Evolutionary conservation across 2,329 filamentous ascomycete genomes (phyloP).

Genomic region (Anisogramma anomala): DNA sequence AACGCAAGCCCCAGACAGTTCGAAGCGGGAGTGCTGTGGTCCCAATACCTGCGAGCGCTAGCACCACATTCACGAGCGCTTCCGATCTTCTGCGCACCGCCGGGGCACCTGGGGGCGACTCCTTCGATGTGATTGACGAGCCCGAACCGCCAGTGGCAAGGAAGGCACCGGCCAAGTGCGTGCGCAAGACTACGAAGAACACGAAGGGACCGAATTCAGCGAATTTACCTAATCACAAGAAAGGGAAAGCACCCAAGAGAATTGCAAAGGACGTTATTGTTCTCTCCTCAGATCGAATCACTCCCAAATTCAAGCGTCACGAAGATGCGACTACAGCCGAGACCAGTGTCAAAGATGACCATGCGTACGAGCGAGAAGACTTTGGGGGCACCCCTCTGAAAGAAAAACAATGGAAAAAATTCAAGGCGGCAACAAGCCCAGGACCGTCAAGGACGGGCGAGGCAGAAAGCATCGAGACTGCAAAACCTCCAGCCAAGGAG

Average conservation of each 20-base stretch:
- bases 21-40: conserved; percentile 27
- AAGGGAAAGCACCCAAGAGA: conserved; percentile 3
- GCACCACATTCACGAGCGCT: conserved; percentile 31
- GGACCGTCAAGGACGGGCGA: not conserved
- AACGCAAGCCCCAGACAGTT: conserved; percentile 24
- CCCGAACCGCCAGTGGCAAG: not conserved
- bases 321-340: not conserved
- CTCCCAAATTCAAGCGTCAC: conserved; percentile 1
- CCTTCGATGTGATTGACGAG: conserved; percentile 7
- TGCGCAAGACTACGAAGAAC: not conserved
- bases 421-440: conserved; percentile 14
- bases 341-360: conserved; percentile 11
- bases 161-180: not conserved
- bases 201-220: conserved; percentile 2
- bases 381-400: conserved; percentile 13
- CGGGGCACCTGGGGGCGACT: conserved; percentile 15
- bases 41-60: conserved; percentile 26
- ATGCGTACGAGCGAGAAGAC: conserved; percentile 1
- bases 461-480: not conserved
- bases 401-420: conserved; percentile 29
- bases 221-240: not conserved
- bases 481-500: conserved; percentile 19
- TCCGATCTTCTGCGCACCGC: conserved; percentile 26
- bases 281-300: conserved; percentile 11
- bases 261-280: conserved; percentile 12